phyloP scores from a whole-genome alignment of 2,329 filamentous ascomycete species.

The Aspergillus novofumigatus region DNA sequence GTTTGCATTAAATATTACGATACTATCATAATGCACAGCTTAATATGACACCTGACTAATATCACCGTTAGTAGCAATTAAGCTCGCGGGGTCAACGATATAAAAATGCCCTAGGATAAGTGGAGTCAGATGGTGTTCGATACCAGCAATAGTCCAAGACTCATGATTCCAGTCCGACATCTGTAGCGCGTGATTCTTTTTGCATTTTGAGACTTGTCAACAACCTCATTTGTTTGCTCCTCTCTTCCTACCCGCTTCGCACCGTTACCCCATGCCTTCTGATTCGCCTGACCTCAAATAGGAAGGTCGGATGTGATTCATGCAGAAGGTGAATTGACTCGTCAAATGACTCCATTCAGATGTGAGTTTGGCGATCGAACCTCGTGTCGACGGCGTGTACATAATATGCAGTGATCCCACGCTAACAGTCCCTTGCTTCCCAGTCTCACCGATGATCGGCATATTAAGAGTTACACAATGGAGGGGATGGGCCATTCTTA shows the following conservation, averaged over 20 bases:
- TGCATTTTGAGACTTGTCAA: too few species aligned
- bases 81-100: too few species aligned
- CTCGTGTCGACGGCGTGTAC: background rate
- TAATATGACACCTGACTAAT: too few species aligned
- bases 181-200: background rate
- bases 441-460: background rate
- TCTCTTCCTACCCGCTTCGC: background rate
- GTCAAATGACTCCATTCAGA: background rate
- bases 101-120: background rate
- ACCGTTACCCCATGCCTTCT: background rate
- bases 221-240: background rate
- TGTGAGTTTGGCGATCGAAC: background rate
- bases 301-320: background rate
- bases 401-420: background rate
- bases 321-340: background rate
- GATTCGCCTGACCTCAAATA: background rate
- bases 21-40: too few species aligned
- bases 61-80: too few species aligned
- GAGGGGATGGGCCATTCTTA: background rate
- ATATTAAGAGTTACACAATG: background rate
- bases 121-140: background rate
- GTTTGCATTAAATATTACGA: too few species aligned
- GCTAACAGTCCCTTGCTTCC: background rate
- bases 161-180: background rate
- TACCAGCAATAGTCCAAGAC: background rate